These are phyloP conservation scores for Syzygium jambos DNA, from an alignment of 345 rosid species.

Conservation along the genomic window DNA sequence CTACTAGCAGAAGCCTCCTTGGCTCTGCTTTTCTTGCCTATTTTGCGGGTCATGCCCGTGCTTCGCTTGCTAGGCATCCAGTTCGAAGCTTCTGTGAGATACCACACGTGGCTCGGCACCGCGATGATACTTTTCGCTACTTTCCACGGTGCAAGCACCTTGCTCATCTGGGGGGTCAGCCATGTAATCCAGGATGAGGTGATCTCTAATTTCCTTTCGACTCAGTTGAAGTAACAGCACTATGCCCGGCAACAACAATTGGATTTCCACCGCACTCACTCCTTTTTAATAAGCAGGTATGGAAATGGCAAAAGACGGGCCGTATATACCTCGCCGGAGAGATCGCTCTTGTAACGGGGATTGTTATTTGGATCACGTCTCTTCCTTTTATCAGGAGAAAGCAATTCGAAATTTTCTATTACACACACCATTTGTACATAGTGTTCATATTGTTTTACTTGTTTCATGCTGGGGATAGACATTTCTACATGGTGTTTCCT, in stretches of 20 bases:
- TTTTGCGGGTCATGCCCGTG: conserved; percentile 54
- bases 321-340: conserved; percentile 75
- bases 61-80: conserved; percentile 62
- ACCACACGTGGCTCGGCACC: conserved; percentile 81
- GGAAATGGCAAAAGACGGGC: conserved; percentile 79
- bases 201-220: background rate
- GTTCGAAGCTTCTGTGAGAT: conserved; percentile 67
- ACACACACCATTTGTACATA: conserved; percentile 66
- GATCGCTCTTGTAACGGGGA: conserved; percentile 43
- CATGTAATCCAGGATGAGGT: conserved; percentile 71
- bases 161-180: conserved; percentile 71
- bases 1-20: conserved; percentile 80
- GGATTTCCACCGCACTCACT: background rate
- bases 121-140: conserved; percentile 61
- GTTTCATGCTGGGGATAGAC: conserved; percentile 87
- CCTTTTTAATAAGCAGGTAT: conserved; percentile 20
- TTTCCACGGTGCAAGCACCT: conserved; percentile 63
- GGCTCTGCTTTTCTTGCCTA: conserved; percentile 65
- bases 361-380: conserved; percentile 76
- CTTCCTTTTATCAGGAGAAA: conserved; percentile 78
- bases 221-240: background rate
- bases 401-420: conserved; percentile 66
- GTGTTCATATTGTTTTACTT: conserved; percentile 60
- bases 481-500: conserved; percentile 59
- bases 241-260: background rate